Conservation (phyloP, 1,139 yeast genomes). For the Yamadazyma mexicana region DNA sequence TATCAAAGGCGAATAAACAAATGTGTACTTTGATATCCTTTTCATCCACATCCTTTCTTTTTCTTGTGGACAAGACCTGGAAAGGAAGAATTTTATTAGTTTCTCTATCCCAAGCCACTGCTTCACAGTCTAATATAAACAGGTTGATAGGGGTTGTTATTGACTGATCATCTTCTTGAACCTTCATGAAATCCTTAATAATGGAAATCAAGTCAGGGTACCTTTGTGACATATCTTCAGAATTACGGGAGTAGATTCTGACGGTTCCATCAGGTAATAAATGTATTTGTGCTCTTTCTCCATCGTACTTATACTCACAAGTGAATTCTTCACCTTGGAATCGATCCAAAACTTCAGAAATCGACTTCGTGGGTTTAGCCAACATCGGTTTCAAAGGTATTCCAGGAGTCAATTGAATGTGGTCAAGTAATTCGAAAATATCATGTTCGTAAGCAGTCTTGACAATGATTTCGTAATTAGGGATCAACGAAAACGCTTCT, state of each 20-base stretch:
- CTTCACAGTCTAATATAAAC: slow-evolving; percentile 89
- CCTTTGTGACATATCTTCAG: slow-evolving; percentile 95
- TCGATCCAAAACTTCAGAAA: slow-evolving; percentile 84
- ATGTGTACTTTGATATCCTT: slow-evolving; percentile 87
- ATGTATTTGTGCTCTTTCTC: slow-evolving; percentile 97
- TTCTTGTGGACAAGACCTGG: slow-evolving; percentile 88
- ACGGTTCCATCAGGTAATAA: slow-evolving; percentile 65
- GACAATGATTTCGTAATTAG: slow-evolving; percentile 82
- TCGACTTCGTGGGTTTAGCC: slow-evolving; percentile 95
- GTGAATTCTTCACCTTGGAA: slow-evolving; percentile 85
- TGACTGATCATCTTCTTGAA: slow-evolving; percentile 31
- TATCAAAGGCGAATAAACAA: slow-evolving; percentile 89
- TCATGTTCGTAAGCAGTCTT: slow-evolving; percentile 68
- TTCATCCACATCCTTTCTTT: slow-evolving; percentile 87
- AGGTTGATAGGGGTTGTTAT: slow-evolving; percentile 32
- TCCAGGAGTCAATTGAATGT: slow-evolving; percentile 83
- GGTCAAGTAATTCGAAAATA: slow-evolving; percentile 59
- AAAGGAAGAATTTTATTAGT: slow-evolving; percentile 81
- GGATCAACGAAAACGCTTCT: slow-evolving; percentile 88
- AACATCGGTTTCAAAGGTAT: slow-evolving; percentile 96
- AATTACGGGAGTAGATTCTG: slow-evolving; percentile 84
- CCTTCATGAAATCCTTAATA: slow-evolving; percentile 57
- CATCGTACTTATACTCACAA: slow-evolving; percentile 96
- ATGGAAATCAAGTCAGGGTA: slow-evolving; percentile 86
- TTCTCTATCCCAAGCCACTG: slow-evolving; percentile 95